These are phyloP conservation scores for Candida khao-thaluensis DNA, from an alignment of 805 yeast species.

Conservation along the genomic window DNA sequence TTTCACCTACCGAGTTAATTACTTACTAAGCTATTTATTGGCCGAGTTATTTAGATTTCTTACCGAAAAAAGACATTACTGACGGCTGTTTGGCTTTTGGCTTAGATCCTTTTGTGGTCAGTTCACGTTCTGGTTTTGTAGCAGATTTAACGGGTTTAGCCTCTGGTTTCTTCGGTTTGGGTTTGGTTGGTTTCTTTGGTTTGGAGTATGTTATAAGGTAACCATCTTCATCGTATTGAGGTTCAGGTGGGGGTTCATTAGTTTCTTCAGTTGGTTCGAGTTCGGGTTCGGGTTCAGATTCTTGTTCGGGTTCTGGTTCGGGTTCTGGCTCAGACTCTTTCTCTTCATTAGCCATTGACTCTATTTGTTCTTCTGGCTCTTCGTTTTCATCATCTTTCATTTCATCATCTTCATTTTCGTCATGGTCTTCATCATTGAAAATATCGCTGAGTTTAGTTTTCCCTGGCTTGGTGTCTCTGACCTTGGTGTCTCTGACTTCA, in stretches of 20 bases:
- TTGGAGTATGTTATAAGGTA: constrained; percentile 40
- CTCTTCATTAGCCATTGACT: neutral
- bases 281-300: constrained; percentile 4
- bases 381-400: constrained; percentile 6
- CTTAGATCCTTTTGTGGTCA: constrained; percentile 9
- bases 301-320: neutral
- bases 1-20: too few species aligned
- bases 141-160: constrained; percentile 11
- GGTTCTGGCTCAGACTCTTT: constrained; percentile 6
- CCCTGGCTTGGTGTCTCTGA: constrained; percentile 13
- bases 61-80: constrained; percentile 49
- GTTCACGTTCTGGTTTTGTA: constrained; percentile 10
- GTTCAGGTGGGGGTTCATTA: constrained; percentile 5
- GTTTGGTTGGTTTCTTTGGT: constrained; percentile 20
- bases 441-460: constrained; percentile 28
- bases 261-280: neutral
- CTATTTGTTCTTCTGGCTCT: constrained; percentile 4
- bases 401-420: constrained; percentile 15
- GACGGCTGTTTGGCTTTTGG: constrained; percentile 40
- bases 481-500: constrained; percentile 16
- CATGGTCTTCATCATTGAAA: constrained; percentile 28
- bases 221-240: constrained; percentile 50
- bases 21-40: too few species aligned
- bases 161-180: constrained; percentile 13
- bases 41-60: constrained; percentile 15